phyloP scores from a whole-genome alignment of 164 flowering plant species.

The Pachysandra terminalis region DNA sequence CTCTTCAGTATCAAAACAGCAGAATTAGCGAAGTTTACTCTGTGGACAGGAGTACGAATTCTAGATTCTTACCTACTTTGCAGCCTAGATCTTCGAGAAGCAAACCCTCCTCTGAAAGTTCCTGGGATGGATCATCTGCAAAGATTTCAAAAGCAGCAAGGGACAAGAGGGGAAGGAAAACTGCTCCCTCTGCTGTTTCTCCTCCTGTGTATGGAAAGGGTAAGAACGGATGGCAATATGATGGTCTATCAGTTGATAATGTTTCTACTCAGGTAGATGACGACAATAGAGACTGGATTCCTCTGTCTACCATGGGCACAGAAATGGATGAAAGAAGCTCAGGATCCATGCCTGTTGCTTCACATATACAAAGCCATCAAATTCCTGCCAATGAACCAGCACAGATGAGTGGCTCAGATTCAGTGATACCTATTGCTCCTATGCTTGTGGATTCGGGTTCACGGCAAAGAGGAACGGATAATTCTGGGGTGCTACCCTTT shows the following conservation, averaged over 20 bases:
- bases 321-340: slow-evolving; percentile 43
- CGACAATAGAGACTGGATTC: slow-evolving; percentile 52
- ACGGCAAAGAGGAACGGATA: slow-evolving; percentile 44
- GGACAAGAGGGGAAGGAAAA: slow-evolving; percentile 66
- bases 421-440: slow-evolving; percentile 60
- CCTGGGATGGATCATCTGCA: slow-evolving; percentile 79
- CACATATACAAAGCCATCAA: slow-evolving; percentile 43
- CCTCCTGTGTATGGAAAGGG: slow-evolving; percentile 45
- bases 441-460: slow-evolving; percentile 60
- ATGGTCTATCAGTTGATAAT: slow-evolving; percentile 34
- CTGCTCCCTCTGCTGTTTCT: slow-evolving; percentile 27
- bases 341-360: slow-evolving; percentile 30
- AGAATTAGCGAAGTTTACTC: slow-evolving; percentile 38
- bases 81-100: slow-evolving; percentile 57
- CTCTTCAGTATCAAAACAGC: slow-evolving; percentile 38
- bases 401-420: slow-evolving; percentile 61
- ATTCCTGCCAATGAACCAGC: slow-evolving; percentile 50
- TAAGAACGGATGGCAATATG: slow-evolving; percentile 39
- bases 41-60: slow-evolving; percentile 45
- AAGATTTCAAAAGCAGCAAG: slow-evolving; percentile 54
- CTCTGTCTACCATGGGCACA: slow-evolving; percentile 25
- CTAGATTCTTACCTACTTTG: slow-evolving; percentile 37
- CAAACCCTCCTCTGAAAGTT: slow-evolving; percentile 70
- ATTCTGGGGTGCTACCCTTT: slow-evolving; percentile 45
- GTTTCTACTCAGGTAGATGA: slow-evolving; percentile 50